Evolutionary conservation across 2,329 filamentous ascomycete species (phyloP), one percentile per base, ranked within the genome.

Genomic region (Juglanconis sp.): DNA sequence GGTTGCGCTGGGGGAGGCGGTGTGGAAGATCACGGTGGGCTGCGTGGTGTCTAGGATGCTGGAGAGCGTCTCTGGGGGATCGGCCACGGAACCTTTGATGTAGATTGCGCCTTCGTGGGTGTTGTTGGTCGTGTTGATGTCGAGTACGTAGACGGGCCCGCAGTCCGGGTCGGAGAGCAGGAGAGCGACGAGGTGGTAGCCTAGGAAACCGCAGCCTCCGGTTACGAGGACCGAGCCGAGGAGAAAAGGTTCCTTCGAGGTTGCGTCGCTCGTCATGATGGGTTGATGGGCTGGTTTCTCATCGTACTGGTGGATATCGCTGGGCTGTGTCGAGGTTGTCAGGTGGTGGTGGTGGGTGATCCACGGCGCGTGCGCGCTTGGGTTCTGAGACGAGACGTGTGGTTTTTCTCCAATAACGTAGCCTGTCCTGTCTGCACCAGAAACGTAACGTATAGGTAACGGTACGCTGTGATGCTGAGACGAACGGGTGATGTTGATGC

Each of bases 161-260:
- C 62, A 65, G 8, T 63, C 63, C 1, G 54, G 30, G 30, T 72
- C 68, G 3, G 63, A 24, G 1, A 70, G 55, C 1, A 74, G 67
- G 2, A 68, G 61, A 0, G 60, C 36, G 17, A 75, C 72, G 2
- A 74, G 63, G 56, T 72, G 66, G 40, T 67, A 71, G 2, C 73
- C 72, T 1, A 75, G 47, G 32, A 72, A 75, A 10, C 73, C 71
- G 46, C 70, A 72, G 36, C 72, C 72, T 56, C 72, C 72, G 1
- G 69, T 65, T 7, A 74, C 67, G 11, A 71, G 64, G n/a, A 65
- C 65, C 5, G 49, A 30, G 30, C 58, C 61, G 34, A 66, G 58
- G 6, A 61, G 51, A 3, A 55, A 60, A n/a, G 36, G 3, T 10
- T 34, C n/a, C 44, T 30, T 53, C 30, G 51, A 30, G 17, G n/a